Conservation (phyloP, 2,329 filamentous ascomycete genomes). For the Talaromyces sp. region DNA sequence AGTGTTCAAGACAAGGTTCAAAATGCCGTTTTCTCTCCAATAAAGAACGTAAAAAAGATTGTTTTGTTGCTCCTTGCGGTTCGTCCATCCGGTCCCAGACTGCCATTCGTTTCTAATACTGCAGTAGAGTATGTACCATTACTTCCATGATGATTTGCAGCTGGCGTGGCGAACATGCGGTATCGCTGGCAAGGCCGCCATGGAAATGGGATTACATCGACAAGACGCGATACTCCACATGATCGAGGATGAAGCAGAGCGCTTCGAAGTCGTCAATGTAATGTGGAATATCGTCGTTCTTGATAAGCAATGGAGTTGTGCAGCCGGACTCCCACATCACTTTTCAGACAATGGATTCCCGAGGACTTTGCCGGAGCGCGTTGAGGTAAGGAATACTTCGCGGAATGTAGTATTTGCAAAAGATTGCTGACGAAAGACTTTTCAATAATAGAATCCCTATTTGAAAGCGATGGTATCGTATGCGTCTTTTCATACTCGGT, state of each 20-base stretch:
- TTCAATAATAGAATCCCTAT: constrained; percentile 1
- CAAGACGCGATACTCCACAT: neutral
- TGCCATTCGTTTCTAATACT: neutral
- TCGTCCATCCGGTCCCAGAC: neutral
- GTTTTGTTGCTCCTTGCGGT: constrained; percentile 2
- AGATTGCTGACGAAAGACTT: neutral
- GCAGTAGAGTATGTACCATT: constrained; percentile 4
- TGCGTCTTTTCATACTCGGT: neutral
- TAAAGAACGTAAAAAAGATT: neutral
- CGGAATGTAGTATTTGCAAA: too few species aligned
- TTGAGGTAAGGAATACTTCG: neutral
- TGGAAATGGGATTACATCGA: constrained; percentile 7
- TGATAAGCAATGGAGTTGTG: constrained; percentile 11
- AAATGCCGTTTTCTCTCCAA: neutral
- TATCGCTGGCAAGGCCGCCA: neutral
- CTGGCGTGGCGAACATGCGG: constrained; percentile 10
- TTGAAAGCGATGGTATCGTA: constrained; percentile 5
- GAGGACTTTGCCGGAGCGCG: neutral
- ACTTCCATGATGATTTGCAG: constrained; percentile 4
- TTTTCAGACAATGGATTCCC: neutral
- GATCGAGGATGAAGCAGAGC: neutral
- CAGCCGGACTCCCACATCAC: constrained; percentile 1
- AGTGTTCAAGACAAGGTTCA: neutral
- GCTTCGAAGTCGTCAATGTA: neutral
- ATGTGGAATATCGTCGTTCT: constrained; percentile 3